Base-by-base conservation (phyloP, 768 basidiomycete species). In the Chalciporus piperatus region DNA sequence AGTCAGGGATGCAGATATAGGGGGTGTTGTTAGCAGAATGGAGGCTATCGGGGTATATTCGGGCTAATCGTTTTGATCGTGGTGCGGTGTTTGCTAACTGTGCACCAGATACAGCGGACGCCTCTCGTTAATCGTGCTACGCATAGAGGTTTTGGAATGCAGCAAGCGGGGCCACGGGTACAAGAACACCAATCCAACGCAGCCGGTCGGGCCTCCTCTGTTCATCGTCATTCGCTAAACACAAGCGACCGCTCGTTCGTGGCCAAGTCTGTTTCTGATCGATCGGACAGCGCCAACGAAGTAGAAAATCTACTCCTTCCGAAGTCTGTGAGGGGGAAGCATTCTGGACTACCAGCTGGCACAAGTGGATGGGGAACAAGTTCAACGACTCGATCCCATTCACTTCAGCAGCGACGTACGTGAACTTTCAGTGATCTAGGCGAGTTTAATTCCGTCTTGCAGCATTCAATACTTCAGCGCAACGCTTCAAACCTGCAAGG, bases 221-320 rank as follows among this genome's bases (percentile, higher is more conserved):
- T 63, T 7, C 71, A 72, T 27, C 80, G 82, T 27, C 83, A 81
- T 61, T 73, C 76, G 27, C 52, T 70, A 48, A 57, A 65, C 42
- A 48, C 56, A 22, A 67, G 66, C 53, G 75, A 79, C 50, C 72
- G 68, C 23, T 70, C 75, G 19, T 74, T 79, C 57, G 71, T 71
- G 51, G 71, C 78, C 27, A 69, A 71, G 23, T 72, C 75, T 54
- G 54, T 72, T 38, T 83, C 82, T 41, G 82, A 84, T 61, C 75
- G 74, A 28, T 85, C 87, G 28, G 81, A 82, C 48, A 88, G 86
- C 63, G 76, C 80, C 1, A 79, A 82, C 45, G 88, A 89, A 60
- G 84, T 89, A n/a, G 87, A 90, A 61, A 78, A 79, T 54, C 63
- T 88, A 53, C 72, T 89, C 33, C 68, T 76, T 41, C 61, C 65